Percentiles rank a stretch among this genome's conserved stretches.
Evolutionary conservation across 768 basidiomycete species (phyloP).

Genomic region (Podaxis rugospora): DNA sequence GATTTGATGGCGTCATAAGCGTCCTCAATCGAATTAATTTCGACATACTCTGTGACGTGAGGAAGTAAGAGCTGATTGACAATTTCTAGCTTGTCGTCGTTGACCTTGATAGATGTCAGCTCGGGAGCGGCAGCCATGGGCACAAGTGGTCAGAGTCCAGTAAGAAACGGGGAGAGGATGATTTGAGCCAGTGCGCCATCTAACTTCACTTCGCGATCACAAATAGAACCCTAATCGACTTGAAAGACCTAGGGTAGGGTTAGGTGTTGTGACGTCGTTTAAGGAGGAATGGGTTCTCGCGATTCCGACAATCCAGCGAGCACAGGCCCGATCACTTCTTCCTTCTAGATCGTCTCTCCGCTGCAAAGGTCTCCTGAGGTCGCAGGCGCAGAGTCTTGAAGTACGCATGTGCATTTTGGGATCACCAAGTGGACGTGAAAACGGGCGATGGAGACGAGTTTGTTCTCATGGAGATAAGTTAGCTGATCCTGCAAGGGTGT

Average conservation of each 20-base stretch:
- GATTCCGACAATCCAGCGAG: neutral
- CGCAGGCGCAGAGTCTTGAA: neutral
- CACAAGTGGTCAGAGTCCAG: neutral
- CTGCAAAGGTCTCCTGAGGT: neutral
- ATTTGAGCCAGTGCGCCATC: neutral
- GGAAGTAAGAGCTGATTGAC: conserved; percentile 89
- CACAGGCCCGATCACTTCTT: neutral
- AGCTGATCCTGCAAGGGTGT: neutral
- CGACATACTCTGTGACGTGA: conserved; percentile 59
- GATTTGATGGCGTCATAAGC: conserved; percentile 93
- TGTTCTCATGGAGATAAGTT: neutral
- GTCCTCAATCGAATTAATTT: conserved; percentile 69
- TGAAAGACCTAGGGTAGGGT: neutral
- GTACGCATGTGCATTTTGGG: neutral
- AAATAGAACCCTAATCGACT: neutral
- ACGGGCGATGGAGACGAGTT: neutral
- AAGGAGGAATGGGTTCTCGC: too few relatives aligned
- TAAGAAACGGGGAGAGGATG: too few relatives aligned
- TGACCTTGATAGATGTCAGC: conserved; percentile 37
- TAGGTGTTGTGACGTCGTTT: neutral
- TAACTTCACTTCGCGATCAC: neutral
- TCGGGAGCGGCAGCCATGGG: conserved; percentile 21
- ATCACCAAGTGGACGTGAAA: neutral
- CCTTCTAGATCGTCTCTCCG: neutral
- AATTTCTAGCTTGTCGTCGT: conserved; percentile 61